A percentile compares a stretch with the other conserved stretches of the same genome.
Evolutionary conservation across 352 stramenopile species (phyloP).

Genomic region (Hyphochytrium catenoides): DNA sequence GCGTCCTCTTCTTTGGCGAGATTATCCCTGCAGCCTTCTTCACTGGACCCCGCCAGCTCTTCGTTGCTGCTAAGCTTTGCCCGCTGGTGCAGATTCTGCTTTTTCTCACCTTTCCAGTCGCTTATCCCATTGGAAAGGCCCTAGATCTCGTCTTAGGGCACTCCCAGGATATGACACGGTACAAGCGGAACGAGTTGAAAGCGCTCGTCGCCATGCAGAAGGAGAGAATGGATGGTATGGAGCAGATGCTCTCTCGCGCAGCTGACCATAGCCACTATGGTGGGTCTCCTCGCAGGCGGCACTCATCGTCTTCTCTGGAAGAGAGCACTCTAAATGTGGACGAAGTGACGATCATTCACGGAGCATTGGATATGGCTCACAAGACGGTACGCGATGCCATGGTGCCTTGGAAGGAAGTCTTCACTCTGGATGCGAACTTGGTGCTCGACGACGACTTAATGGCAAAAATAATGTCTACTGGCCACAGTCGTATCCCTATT

Average conservation of each 20-base stretch:
- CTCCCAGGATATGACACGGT: constrained; percentile 12
- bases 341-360: constrained; percentile 34
- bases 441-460: constrained; percentile 16
- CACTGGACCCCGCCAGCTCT: constrained; percentile 46
- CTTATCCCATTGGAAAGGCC: constrained; percentile 28
- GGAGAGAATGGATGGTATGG: neutral
- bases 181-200: constrained; percentile 23
- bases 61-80: constrained; percentile 23
- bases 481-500: constrained; percentile 29
- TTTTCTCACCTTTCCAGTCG: constrained; percentile 27
- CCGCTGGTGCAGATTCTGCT: constrained; percentile 33
- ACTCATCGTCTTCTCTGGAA: constrained; percentile 1
- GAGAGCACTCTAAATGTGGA: constrained; percentile 8
- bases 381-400: constrained; percentile 22
- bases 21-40: constrained; percentile 61
- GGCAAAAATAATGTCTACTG: constrained; percentile 19
- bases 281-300: neutral
- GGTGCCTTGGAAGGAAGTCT: constrained; percentile 22
- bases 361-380: constrained; percentile 23
- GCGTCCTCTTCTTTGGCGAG: constrained; percentile 62
- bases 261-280: neutral
- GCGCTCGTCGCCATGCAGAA: constrained; percentile 18
- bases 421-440: constrained; percentile 16
- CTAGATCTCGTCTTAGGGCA: constrained; percentile 29
- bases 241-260: neutral